Evolutionary conservation across 805 yeast genomes (phyloP).

Genomic region (Starmera dryadoides): DNA sequence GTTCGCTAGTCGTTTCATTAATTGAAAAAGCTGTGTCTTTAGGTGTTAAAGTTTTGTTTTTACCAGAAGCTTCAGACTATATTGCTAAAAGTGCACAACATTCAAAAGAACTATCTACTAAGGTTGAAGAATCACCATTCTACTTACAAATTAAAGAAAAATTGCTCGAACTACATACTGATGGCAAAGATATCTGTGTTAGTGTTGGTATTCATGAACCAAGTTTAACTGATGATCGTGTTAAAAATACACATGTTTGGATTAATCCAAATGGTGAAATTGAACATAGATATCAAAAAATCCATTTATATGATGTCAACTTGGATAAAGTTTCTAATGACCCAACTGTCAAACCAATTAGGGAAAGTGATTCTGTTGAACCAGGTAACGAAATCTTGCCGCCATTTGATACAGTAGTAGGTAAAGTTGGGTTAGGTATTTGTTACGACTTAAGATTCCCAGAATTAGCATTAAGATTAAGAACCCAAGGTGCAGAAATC

Average conservation of each 20-base stretch:
- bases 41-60: conserved; percentile 63
- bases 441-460: conserved; percentile 90
- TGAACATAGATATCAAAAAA: conserved; percentile 65
- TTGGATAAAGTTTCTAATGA: conserved; percentile 52
- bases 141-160: conserved; percentile 37
- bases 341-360: conserved; percentile 48
- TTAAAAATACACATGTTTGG: conserved; percentile 70
- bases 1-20: conserved; percentile 47
- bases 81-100: conserved; percentile 64
- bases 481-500: conserved; percentile 68
- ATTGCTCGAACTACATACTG: conserved; percentile 32
- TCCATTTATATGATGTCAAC: conserved; percentile 87
- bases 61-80: conserved; percentile 94
- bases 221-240: conserved; percentile 36
- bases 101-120: conserved; percentile 50
- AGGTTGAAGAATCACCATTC: conserved; percentile 32
- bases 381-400: conserved; percentile 53
- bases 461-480: conserved; percentile 58
- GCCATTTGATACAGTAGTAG: conserved; percentile 55
- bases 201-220: conserved; percentile 92
- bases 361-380: conserved; percentile 72
- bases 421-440: conserved; percentile 63
- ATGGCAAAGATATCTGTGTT: conserved; percentile 43
- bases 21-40: conserved; percentile 55
- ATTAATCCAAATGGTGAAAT: conserved; percentile 59